Evolutionary conservation across 768 basidiomycete genomes (phyloP).

Genomic region (Russula ochroleuca): DNA sequence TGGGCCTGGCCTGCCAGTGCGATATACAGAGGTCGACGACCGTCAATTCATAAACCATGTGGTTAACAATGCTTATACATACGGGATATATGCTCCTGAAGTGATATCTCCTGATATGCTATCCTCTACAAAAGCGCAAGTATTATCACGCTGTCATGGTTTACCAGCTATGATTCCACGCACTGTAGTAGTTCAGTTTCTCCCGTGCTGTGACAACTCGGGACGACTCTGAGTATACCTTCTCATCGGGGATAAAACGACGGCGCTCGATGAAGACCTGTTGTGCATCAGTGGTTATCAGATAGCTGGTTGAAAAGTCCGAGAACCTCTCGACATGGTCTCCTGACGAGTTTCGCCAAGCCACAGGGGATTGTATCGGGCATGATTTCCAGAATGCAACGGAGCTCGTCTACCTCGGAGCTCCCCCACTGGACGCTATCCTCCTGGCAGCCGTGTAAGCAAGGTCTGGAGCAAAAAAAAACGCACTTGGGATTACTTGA

Average conservation of each 20-base stretch:
- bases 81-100: not conserved
- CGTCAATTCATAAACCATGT: not conserved
- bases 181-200: not conserved
- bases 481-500: not conserved
- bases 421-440: conserved; percentile 12
- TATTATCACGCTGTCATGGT: not conserved
- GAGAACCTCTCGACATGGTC: conserved; percentile 22
- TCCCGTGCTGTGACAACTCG: not conserved
- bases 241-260: conserved; percentile 16
- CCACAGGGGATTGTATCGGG: conserved; percentile 25
- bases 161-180: not conserved
- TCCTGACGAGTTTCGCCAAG: conserved; percentile 23
- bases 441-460: not conserved
- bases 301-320: not conserved
- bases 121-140: not conserved
- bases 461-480: not conserved
- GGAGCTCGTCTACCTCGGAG: conserved; percentile 18
- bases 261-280: conserved; percentile 20
- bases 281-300: not conserved
- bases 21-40: conserved; percentile 34
- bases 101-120: fast-evolving
- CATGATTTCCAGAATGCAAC: conserved; percentile 21
- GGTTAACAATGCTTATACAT: not conserved
- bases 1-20: conserved; percentile 35
- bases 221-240: conserved; percentile 9